Conservation (phyloP, 352 stramenopile species). For the Phytophthora pini region DNA sequence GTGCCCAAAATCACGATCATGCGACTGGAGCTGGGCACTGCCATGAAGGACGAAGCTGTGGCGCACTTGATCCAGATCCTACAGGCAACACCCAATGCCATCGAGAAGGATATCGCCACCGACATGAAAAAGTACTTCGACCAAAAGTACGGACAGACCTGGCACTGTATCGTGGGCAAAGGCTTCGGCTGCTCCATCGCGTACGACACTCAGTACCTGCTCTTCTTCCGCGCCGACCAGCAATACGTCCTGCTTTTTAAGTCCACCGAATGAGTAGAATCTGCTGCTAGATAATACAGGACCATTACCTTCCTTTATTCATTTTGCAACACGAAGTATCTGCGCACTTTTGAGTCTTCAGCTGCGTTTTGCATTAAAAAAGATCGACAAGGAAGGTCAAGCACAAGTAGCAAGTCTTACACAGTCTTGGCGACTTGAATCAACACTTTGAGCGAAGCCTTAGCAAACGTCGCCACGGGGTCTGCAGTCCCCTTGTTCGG, state of each 20-base stretch:
- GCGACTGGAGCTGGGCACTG: constrained; percentile 67
- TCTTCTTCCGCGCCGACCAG: constrained; percentile 89
- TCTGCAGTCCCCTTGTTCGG: constrained; percentile 46
- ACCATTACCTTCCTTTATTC: constrained; percentile 14
- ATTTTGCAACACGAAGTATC: constrained; percentile 13
- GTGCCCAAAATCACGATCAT: constrained; percentile 72
- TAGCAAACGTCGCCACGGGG: constrained; percentile 57
- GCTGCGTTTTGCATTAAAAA: constrained; percentile 25
- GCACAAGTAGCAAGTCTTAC: constrained; percentile 27
- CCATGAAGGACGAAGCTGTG: constrained; percentile 80
- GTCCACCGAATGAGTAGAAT: constrained; percentile 65
- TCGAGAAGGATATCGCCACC: constrained; percentile 96
- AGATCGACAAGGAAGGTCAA: constrained; percentile 3
- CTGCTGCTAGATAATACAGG: constrained; percentile 9
- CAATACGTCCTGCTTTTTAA: constrained; percentile 88
- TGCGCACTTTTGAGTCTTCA: constrained; percentile 7
- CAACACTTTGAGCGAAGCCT: constrained; percentile 63
- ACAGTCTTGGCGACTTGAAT: constrained; percentile 55
- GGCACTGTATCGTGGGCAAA: constrained; percentile 95
- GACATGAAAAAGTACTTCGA: constrained; percentile 99
- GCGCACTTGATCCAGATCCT: constrained; percentile 49
- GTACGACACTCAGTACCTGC: constrained; percentile 90
- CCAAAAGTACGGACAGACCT: constrained; percentile 94
- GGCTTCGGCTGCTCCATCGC: constrained; percentile 91
- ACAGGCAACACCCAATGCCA: constrained; percentile 49